These are phyloP conservation scores for Wickerhamiella dianesei DNA, from an alignment of 805 yeast genomes.

Conservation along the genomic window DNA sequence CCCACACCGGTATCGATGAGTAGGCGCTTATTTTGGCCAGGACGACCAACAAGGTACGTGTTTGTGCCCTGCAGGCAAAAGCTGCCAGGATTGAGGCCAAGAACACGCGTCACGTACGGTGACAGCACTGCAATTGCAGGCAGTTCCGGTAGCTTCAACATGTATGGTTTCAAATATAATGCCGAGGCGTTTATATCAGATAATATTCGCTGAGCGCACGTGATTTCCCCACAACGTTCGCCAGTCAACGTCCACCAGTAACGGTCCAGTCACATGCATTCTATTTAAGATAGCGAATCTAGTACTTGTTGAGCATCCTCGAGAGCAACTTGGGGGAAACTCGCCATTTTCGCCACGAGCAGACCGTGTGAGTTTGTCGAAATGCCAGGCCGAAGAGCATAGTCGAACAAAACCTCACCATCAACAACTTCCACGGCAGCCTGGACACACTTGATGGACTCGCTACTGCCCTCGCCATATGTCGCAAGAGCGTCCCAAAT, in stretches of 20 bases:
- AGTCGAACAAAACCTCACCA: slow-evolving; percentile 30
- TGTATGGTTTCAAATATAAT: not conserved
- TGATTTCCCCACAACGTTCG: not conserved
- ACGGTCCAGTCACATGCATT: too few species aligned
- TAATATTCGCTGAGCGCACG: not conserved
- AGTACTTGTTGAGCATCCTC: slow-evolving; percentile 30
- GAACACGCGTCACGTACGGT: slow-evolving; percentile 24
- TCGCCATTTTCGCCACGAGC: slow-evolving; percentile 64
- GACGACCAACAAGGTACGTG: slow-evolving; percentile 28
- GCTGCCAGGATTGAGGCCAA: slow-evolving; percentile 27
- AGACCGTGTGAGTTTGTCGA: slow-evolving; percentile 63
- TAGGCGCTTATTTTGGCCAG: slow-evolving; percentile 18
- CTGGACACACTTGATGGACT: slow-evolving; percentile 8
- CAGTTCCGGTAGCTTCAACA: slow-evolving; percentile 6
- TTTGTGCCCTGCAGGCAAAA: slow-evolving; percentile 30
- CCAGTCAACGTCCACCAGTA: too few species aligned
- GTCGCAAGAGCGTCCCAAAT: slow-evolving; percentile 29
- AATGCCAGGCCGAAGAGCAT: slow-evolving; percentile 51
- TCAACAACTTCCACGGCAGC: slow-evolving; percentile 9
- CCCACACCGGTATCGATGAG: slow-evolving; percentile 29
- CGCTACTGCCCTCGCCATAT: slow-evolving; percentile 13
- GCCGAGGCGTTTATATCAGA: not conserved
- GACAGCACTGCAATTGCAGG: slow-evolving; percentile 19
- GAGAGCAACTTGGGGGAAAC: slow-evolving; percentile 54
- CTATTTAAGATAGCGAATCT: not conserved